Evolutionary conservation across 169 alveolate genomes (phyloP).

Genomic region (Plasmodium relictum): DNA sequence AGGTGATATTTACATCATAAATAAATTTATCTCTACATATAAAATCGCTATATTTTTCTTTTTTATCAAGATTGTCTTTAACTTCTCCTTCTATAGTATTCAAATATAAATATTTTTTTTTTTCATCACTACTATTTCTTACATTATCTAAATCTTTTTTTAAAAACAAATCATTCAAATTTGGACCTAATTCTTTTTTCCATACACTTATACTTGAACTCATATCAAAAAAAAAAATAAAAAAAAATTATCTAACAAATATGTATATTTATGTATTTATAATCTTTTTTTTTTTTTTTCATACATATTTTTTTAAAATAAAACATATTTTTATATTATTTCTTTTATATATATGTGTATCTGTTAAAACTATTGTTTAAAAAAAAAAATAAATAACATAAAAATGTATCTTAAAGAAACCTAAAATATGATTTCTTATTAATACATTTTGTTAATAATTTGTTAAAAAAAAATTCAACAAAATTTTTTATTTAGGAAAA

Average conservation of each 20-base stretch:
- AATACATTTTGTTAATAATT: no score
- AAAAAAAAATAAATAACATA: no score
- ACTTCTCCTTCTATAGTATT: background rate
- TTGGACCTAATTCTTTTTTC: constrained; percentile 73
- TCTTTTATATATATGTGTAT: no score
- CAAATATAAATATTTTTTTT: constrained; percentile 6
- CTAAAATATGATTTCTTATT: background rate
- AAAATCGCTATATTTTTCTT: constrained; percentile 34
- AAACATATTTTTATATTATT: no score
- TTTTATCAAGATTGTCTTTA: background rate
- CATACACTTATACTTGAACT: constrained; percentile 62
- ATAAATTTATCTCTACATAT: constrained; percentile 36
- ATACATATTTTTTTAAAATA: no score
- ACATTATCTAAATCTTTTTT: constrained; percentile 19
- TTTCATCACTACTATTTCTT: constrained; percentile 4
- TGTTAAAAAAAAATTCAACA: background rate
- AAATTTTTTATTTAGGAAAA: no score
- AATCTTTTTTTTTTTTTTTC: no score
- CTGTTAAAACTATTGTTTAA: no score
- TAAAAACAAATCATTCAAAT: constrained; percentile 48
- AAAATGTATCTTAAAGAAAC: no score
- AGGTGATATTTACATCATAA: constrained; percentile 63
- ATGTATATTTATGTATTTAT: no score
- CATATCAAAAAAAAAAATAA: background rate
- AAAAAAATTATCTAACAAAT: no score